These are phyloP conservation scores for Tetrahymena thermophila DNA, from an alignment of 73 alveolate genomes.

Conservation along the genomic window DNA sequence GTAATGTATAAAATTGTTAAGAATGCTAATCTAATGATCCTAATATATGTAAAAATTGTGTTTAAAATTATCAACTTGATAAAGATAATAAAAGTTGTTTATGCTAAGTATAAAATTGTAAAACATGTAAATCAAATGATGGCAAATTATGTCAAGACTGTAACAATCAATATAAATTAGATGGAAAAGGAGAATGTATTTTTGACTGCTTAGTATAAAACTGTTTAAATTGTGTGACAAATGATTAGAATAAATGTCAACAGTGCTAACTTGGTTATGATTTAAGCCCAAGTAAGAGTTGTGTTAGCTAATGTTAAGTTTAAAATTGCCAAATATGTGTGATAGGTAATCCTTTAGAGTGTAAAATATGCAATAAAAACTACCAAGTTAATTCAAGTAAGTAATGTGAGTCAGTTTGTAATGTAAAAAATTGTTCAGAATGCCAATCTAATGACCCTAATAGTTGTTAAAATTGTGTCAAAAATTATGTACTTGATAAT, in stretches of 20 bases:
- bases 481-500: no score
- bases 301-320: background rate
- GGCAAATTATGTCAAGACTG: no score
- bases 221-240: background rate
- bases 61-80: background rate
- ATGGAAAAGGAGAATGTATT: background rate
- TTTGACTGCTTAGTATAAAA: background rate
- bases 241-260: background rate
- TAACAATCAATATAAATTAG: no score
- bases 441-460: no score
- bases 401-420: no score
- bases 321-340: background rate
- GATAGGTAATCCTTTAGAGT: no score
- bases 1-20: background rate
- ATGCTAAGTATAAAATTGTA: no score
- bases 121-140: no score
- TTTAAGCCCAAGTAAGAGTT: background rate
- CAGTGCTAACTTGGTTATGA: background rate
- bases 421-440: no score
- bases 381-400: no score
- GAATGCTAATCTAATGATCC: background rate
- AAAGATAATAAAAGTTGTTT: background rate
- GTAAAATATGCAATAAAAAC: no score
- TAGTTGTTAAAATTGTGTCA: no score
- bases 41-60: background rate